Evolutionary conservation across 2,329 filamentous ascomycete genomes (phyloP).

Genomic region (Colletotrichum orchidophilum): DNA sequence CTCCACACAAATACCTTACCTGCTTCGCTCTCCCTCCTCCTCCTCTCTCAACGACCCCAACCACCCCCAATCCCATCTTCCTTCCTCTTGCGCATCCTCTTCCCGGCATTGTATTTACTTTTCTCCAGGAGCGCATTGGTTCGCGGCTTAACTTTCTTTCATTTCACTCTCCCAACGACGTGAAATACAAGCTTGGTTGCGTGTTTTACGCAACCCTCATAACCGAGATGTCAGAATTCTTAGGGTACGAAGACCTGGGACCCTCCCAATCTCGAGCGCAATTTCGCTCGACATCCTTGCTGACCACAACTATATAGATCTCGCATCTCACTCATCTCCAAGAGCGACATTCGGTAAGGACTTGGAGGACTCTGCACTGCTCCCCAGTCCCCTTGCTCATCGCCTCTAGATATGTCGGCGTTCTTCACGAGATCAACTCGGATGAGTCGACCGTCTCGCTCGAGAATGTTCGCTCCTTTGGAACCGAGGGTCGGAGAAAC

Average conservation of each 20-base stretch:
- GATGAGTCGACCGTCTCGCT: slow-evolving; percentile 96
- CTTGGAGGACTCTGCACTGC: slow-evolving; percentile 32
- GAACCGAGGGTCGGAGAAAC: slow-evolving; percentile 88
- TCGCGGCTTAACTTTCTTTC: slow-evolving; percentile 31
- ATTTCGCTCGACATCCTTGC: slow-evolving; percentile 19
- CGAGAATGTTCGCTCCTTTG: slow-evolving; percentile 93
- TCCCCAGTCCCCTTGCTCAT: slow-evolving; percentile 27
- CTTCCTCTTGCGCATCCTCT: slow-evolving; percentile 12
- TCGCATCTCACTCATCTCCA: slow-evolving; percentile 95
- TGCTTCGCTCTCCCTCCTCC: slow-evolving; percentile 6
- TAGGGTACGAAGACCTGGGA: slow-evolving; percentile 57
- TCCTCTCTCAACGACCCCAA: slow-evolving; percentile 14
- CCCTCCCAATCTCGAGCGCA: slow-evolving; percentile 35
- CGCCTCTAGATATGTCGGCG: slow-evolving; percentile 83
- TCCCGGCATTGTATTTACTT: slow-evolving; percentile 18
- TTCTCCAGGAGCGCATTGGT: slow-evolving; percentile 28
- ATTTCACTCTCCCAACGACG: slow-evolving; percentile 19
- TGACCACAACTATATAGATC: slow-evolving; percentile 63
- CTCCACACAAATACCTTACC: slow-evolving; percentile 32
- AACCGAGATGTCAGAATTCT: slow-evolving; percentile 66
- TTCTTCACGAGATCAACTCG: slow-evolving; percentile 97
- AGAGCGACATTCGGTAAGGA: slow-evolving; percentile 93
- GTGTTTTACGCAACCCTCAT: slow-evolving; percentile 52
- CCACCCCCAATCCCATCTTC: slow-evolving; percentile 18
- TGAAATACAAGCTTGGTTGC: slow-evolving; percentile 43